These are phyloP conservation scores for Metschnikowia vanudenii DNA, from an alignment of 805 yeast genomes.

Conservation along the genomic window DNA sequence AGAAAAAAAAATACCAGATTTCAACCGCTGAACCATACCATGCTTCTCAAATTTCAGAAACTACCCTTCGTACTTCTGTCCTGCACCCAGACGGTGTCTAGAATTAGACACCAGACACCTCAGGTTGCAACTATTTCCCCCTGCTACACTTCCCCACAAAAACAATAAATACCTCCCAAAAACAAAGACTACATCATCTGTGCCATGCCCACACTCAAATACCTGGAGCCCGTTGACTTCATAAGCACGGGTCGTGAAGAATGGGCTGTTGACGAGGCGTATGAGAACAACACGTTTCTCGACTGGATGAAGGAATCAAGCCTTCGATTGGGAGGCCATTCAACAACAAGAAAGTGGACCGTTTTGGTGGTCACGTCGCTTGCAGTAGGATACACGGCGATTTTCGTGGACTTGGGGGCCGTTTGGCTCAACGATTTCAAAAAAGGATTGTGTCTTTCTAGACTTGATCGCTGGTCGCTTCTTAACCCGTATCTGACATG, in stretches of 20 bases:
- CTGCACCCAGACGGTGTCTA: no score
- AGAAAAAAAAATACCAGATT: no score
- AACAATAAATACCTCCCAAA: background rate
- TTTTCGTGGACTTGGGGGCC: conserved; percentile 48
- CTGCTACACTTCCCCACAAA: background rate
- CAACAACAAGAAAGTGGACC: conserved; percentile 44
- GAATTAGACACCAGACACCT: no score
- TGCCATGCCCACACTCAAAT: conserved; percentile 10
- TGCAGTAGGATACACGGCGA: conserved; percentile 47
- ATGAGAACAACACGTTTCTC: conserved; percentile 44
- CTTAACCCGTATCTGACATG: conserved; percentile 44
- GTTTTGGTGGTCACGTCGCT: conserved; percentile 46
- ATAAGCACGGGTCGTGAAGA: conserved; percentile 8
- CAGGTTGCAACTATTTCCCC: no score
- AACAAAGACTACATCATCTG: background rate
- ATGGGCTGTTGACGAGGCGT: conserved; percentile 16
- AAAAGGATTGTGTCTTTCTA: conserved; percentile 49
- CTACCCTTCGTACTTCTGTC: no score
- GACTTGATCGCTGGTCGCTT: conserved; percentile 39
- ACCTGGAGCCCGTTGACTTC: conserved; percentile 5
- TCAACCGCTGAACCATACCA: no score
- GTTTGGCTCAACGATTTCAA: conserved; percentile 52
- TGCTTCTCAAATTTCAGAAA: no score
- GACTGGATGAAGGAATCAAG: conserved; percentile 53
- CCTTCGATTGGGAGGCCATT: conserved; percentile 14